These are phyloP conservation scores for Aristolochia fimbriata DNA, from an alignment of 164 flowering plant genomes.

Conservation along the genomic window DNA sequence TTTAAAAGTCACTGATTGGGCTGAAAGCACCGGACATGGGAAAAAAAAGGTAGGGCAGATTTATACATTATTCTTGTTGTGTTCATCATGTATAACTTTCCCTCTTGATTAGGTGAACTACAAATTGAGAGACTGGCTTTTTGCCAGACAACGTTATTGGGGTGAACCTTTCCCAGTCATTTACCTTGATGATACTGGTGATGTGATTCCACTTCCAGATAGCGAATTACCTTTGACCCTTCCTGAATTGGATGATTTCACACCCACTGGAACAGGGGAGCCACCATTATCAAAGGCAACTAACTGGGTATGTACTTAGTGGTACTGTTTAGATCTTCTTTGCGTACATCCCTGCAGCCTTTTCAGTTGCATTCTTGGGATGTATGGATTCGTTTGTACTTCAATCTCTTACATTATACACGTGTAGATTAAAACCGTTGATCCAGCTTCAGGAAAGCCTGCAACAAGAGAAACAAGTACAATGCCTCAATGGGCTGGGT, in stretches of 20 bases:
- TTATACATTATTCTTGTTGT: background rate
- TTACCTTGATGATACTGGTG: conserved; percentile 57
- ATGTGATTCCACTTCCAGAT: conserved; percentile 61
- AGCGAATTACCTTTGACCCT: conserved; percentile 71
- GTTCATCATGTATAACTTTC: conserved; percentile 1
- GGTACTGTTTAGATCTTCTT: background rate
- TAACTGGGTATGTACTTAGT: conserved; percentile 58
- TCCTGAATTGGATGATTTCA: conserved; percentile 94
- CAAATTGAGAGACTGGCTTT: conserved; percentile 96
- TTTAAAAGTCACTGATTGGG: conserved; percentile 68
- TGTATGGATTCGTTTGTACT: background rate
- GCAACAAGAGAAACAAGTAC: conserved; percentile 51
- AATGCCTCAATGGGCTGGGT: conserved; percentile 98
- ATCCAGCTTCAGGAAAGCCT: conserved; percentile 52
- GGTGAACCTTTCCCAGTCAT: conserved; percentile 96
- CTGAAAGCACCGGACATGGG: conserved; percentile 68
- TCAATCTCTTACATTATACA: background rate
- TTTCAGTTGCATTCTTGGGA: background rate
- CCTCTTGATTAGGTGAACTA: conserved; percentile 58
- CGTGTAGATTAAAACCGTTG: conserved; percentile 59
- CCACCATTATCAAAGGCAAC: conserved; percentile 84
- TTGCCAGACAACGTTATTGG: conserved; percentile 98
- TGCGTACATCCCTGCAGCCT: background rate
- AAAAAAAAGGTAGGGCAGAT: conserved; percentile 54
- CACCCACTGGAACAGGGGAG: conserved; percentile 97